Conservation (phyloP, 2,329 filamentous ascomycete species). For the Coniochaeta sp. region DNA sequence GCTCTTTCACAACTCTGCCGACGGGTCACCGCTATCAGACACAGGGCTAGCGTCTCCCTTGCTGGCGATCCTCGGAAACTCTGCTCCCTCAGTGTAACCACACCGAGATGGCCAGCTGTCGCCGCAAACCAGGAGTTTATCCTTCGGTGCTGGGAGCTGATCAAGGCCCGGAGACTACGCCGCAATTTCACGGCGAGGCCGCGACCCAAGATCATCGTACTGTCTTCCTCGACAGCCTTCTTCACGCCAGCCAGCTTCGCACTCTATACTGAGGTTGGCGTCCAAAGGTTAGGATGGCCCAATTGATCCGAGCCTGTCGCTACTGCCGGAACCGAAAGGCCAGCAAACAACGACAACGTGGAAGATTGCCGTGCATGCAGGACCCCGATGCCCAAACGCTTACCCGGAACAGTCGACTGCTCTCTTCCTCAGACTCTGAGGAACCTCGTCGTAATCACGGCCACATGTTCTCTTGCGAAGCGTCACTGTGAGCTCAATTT, state of each 20-base stretch:
- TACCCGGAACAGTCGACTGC: too few relatives aligned
- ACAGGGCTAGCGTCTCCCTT: too few relatives aligned
- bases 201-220: neutral
- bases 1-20: too few relatives aligned
- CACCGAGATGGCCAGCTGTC: too few relatives aligned
- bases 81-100: too few relatives aligned
- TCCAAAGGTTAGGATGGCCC: neutral
- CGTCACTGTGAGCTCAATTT: neutral
- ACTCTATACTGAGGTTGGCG: neutral
- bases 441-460: neutral
- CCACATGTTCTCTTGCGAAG: neutral
- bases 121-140: neutral
- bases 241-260: neutral
- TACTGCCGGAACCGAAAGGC: neutral
- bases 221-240: neutral
- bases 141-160: neutral
- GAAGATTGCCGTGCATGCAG: neutral
- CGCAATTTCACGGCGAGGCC: neutral
- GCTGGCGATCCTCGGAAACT: too few relatives aligned
- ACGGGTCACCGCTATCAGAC: too few relatives aligned
- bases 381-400: too few relatives aligned
- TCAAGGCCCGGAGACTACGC: neutral
- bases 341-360: neutral
- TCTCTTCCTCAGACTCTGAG: neutral
- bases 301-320: too few relatives aligned